These are phyloP conservation scores for Maudiozyma barnettii DNA, from an alignment of 805 yeast genomes.

Conservation along the genomic window DNA sequence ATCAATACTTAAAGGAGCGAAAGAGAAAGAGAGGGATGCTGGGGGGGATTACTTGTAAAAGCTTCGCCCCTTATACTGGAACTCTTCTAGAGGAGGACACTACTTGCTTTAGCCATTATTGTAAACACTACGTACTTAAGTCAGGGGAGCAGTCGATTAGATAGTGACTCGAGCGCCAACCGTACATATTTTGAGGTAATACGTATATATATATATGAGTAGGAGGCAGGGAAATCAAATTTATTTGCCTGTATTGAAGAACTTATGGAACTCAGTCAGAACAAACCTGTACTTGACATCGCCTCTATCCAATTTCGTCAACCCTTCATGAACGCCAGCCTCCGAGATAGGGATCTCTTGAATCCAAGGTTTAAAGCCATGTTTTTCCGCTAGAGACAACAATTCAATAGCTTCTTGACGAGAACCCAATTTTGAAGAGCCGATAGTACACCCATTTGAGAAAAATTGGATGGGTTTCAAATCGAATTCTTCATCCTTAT, in stretches of 20 bases:
- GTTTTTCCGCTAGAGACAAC: neutral
- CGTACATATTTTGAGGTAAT: no score
- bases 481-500: slow-evolving; percentile 2
- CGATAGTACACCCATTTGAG: neutral
- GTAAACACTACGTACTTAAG: no score
- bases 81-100: no score
- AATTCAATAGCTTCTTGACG: slow-evolving; percentile 1
- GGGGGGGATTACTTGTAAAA: no score
- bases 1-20: no score
- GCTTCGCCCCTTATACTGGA: no score
- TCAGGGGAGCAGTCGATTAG: no score
- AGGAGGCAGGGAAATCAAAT: no score
- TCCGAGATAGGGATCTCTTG: neutral
- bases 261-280: neutral
- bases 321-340: slow-evolving; percentile 2
- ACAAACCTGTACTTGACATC: slow-evolving; percentile 3
- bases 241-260: slow-evolving; percentile 1
- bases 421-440: slow-evolving; percentile 1
- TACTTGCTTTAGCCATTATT: no score
- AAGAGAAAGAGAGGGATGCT: no score
- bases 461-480: slow-evolving; percentile 1
- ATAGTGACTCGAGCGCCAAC: no score
- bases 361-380: neutral
- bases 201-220: neutral
- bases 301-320: slow-evolving; percentile 1